Percentiles rank a stretch among this genome's conserved stretches.
Evolutionary conservation across 2,329 filamentous ascomycete species (phyloP).

Genomic region (Emergomyces orientalis): DNA sequence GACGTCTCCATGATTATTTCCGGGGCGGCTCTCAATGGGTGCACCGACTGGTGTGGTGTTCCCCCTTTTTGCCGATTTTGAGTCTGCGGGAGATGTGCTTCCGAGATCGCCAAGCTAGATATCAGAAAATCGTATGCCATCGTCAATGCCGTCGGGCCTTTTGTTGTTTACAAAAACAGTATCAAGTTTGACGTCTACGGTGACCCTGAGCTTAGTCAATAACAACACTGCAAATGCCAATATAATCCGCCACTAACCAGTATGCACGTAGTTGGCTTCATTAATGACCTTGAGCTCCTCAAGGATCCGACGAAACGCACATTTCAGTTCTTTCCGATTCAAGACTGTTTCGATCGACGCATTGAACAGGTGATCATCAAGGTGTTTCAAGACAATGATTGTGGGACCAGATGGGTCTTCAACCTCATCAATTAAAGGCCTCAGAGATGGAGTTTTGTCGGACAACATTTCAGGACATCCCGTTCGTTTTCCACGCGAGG

Average conservation of each 20-base stretch:
- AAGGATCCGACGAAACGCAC: constrained; percentile 11
- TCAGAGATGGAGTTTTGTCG: constrained; percentile 19
- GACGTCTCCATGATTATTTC: constrained; percentile 17
- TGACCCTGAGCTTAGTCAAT: neutral
- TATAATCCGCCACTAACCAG: constrained; percentile 6
- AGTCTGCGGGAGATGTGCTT: constrained; percentile 12
- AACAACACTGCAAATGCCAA: neutral
- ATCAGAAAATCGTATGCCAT: constrained; percentile 16
- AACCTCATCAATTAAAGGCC: constrained; percentile 24
- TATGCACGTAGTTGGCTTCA: constrained; percentile 13
- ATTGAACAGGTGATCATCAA: constrained; percentile 15
- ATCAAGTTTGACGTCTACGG: constrained; percentile 17
- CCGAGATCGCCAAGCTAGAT: constrained; percentile 18
- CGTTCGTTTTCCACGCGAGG: constrained; percentile 22
- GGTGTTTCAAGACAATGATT: constrained; percentile 20
- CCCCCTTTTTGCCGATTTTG: constrained; percentile 13
- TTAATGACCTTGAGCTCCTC: constrained; percentile 13
- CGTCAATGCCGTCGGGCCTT: neutral
- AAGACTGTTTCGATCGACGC: constrained; percentile 16
- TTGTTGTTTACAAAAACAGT: constrained; percentile 19
- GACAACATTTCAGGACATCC: constrained; percentile 21
- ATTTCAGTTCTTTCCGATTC: constrained; percentile 14
- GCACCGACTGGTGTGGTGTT: constrained; percentile 17
- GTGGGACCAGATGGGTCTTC: constrained; percentile 17
- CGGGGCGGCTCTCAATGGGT: constrained; percentile 11